Conservation (phyloP, 768 basidiomycete genomes). For the Fomitopsis serialis region DNA sequence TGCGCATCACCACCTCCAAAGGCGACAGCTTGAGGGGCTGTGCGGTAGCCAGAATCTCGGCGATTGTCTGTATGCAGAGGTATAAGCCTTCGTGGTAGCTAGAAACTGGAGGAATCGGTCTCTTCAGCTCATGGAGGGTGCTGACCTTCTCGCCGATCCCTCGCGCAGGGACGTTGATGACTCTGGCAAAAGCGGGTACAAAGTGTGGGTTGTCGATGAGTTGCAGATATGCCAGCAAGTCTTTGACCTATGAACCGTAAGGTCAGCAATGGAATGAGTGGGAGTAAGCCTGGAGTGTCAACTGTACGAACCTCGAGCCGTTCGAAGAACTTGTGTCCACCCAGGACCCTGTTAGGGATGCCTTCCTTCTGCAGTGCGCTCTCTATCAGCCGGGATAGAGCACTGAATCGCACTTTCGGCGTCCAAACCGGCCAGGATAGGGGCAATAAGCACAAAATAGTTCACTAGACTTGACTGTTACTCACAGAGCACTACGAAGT, state of each 20-base stretch:
- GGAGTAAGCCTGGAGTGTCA: conserved; percentile 9
- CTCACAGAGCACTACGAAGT: conserved; percentile 82
- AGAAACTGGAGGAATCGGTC: no score
- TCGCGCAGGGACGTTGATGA: conserved; percentile 66
- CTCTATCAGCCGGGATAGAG: conserved; percentile 73
- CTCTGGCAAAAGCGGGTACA: conserved; percentile 64
- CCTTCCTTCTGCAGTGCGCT: conserved; percentile 68
- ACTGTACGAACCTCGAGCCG: conserved; percentile 52
- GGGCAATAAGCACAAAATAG: background rate
- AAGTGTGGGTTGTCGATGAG: conserved; percentile 69
- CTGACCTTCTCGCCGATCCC: conserved; percentile 75
- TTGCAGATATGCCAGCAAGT: conserved; percentile 77
- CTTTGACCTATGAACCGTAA: conserved; percentile 53
- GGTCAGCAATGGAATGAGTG: background rate
- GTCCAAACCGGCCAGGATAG: background rate
- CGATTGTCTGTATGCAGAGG: conserved; percentile 46
- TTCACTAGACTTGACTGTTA: conserved; percentile 5
- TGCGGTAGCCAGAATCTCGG: conserved; percentile 51
- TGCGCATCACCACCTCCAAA: conserved; percentile 56
- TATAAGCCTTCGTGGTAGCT: no score
- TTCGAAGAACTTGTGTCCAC: conserved; percentile 85
- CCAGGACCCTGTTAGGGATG: conserved; percentile 74
- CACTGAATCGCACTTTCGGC: conserved; percentile 68
- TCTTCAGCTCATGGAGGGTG: no score
- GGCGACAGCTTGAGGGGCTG: conserved; percentile 46